These are phyloP conservation scores for Cordyceps cicadae DNA, from an alignment of 2,329 filamentous ascomycete species.

Conservation along the genomic window DNA sequence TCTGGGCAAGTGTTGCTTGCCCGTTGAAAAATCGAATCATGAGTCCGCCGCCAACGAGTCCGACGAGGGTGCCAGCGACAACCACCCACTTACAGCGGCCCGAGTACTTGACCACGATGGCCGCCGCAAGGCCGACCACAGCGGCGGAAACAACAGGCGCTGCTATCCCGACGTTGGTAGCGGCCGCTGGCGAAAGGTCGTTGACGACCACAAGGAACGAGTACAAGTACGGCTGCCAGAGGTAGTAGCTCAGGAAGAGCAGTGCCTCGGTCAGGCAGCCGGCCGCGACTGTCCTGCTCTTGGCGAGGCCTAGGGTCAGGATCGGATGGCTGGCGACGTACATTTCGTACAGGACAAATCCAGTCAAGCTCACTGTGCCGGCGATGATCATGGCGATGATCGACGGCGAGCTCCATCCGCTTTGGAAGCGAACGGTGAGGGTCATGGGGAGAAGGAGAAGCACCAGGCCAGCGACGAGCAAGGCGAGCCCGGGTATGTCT, in stretches of 20 bases:
- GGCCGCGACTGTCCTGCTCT: conserved; percentile 2
- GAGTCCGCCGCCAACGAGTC: conserved; percentile 44
- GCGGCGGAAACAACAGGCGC: not conserved
- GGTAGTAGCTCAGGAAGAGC: conserved; percentile 2
- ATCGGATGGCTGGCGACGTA: not conserved
- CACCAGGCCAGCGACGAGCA: conserved; percentile 1
- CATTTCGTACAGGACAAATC: conserved; percentile 1
- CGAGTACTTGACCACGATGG: not conserved
- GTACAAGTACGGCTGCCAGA: conserved; percentile 10
- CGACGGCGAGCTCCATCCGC: conserved; percentile 1
- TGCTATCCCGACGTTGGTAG: not conserved
- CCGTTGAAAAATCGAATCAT: conserved; percentile 44
- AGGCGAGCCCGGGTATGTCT: not conserved
- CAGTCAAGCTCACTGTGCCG: not conserved
- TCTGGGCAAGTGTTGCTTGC: conserved; percentile 32
- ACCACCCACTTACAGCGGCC: conserved; percentile 7
- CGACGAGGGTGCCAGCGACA: conserved; percentile 26
- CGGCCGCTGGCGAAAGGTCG: not conserved
- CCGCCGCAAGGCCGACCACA: conserved; percentile 17
- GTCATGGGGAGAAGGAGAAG: conserved; percentile 7
- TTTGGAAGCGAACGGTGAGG: not conserved
- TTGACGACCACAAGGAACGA: conserved; percentile 5
- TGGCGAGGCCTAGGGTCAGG: not conserved
- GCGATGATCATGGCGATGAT: not conserved
- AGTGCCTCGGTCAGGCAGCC: conserved; percentile 4